These are phyloP conservation scores for Cladosporium velox DNA, from an alignment of 2,329 filamentous ascomycete species.

Conservation along the genomic window DNA sequence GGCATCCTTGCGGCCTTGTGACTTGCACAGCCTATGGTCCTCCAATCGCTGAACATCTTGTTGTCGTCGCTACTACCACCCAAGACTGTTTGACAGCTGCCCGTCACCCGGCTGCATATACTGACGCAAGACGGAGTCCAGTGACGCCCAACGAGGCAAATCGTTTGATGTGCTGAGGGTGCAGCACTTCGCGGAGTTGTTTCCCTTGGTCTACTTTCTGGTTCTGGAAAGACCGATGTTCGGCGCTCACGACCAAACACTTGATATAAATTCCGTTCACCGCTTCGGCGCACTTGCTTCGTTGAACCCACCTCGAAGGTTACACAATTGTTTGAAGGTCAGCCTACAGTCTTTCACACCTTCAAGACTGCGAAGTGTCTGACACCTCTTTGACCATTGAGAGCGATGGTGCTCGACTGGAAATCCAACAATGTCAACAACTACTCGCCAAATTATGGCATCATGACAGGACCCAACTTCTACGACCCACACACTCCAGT, in stretches of 20 bases:
- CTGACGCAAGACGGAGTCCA: not conserved
- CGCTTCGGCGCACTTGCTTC: not conserved
- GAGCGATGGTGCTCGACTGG: too few relatives aligned
- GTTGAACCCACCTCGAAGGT: not conserved
- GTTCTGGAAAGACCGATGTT: not conserved
- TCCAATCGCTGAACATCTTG: not conserved
- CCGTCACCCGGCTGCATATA: not conserved
- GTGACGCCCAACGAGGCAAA: not conserved
- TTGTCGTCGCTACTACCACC: not conserved
- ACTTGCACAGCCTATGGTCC: not conserved
- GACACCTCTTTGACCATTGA: not conserved
- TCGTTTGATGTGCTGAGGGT: not conserved
- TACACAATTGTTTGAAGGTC: not conserved
- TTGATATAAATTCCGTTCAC: not conserved
- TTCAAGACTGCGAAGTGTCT: not conserved
- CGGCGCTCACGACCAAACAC: not conserved
- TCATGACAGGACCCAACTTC: not conserved
- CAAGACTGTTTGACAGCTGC: not conserved
- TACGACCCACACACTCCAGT: not conserved
- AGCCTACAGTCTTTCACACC: not conserved
- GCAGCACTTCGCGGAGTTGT: not conserved
- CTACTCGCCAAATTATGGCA: not conserved
- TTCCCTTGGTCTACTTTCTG: not conserved
- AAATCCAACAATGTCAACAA: not conserved
- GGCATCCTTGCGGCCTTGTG: not conserved